These are phyloP conservation scores for Chalara sp. DNA, from an alignment of 2,329 filamentous ascomycete species.

Conservation along the genomic window DNA sequence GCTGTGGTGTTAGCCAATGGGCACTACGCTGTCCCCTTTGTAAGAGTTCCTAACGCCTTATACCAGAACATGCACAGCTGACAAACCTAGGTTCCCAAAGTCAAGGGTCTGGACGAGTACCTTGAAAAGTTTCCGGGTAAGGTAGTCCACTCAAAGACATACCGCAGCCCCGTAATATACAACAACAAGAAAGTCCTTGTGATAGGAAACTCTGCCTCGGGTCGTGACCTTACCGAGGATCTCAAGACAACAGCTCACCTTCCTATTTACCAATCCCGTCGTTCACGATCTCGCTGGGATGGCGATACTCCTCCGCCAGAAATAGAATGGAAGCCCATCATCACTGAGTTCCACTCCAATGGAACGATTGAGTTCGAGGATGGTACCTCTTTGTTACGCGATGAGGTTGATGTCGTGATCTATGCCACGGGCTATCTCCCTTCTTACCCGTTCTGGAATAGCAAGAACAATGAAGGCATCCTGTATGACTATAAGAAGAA, in stretches of 20 bases:
- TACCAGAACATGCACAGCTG: constrained; percentile 7
- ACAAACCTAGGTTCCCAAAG: constrained; percentile 41
- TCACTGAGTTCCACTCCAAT: constrained; percentile 36
- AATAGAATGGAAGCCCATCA: constrained; percentile 46
- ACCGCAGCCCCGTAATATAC: constrained; percentile 59
- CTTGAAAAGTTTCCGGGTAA: constrained; percentile 47
- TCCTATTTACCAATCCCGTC: constrained; percentile 45
- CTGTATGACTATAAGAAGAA: constrained; percentile 43
- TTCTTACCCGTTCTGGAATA: constrained; percentile 65
- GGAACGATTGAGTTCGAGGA: constrained; percentile 52
- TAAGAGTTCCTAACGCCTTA: background rate
- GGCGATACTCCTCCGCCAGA: constrained; percentile 38
- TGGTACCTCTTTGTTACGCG: constrained; percentile 45
- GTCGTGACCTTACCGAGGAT: constrained; percentile 72
- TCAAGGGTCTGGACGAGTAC: constrained; percentile 52
- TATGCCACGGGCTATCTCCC: constrained; percentile 88
- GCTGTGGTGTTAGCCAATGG: constrained; percentile 69
- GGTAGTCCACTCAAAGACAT: constrained; percentile 72
- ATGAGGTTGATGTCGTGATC: constrained; percentile 64
- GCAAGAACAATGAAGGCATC: constrained; percentile 33
- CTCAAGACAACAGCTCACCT: constrained; percentile 30
- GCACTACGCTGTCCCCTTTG: constrained; percentile 62
- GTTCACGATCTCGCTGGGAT: constrained; percentile 44
- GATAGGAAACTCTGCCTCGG: constrained; percentile 79
- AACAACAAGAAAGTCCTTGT: constrained; percentile 66